phyloP scores from a whole-genome alignment of 2,329 filamentous ascomycete genomes.

The Stagonosporopsis tanaceti region DNA sequence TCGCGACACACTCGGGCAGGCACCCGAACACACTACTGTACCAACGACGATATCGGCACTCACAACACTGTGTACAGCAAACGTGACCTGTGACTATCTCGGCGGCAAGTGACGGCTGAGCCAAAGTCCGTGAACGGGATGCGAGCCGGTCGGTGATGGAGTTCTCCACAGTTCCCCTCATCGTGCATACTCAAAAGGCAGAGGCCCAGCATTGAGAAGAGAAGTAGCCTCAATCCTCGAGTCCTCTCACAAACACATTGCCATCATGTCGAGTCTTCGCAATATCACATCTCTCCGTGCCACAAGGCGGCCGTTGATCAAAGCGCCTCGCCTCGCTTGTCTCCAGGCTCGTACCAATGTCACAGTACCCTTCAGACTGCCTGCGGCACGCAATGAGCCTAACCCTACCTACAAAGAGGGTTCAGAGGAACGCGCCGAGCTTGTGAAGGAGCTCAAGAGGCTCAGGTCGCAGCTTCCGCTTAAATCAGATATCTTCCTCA shows the following conservation, averaged over 20 bases:
- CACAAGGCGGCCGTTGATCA: conserved; percentile 23
- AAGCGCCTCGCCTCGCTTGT: conserved; percentile 18
- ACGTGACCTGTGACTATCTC: conserved; percentile 9
- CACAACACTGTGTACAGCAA: background rate
- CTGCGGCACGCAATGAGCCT: conserved; percentile 40
- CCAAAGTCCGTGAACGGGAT: conserved; percentile 15
- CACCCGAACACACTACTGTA: background rate
- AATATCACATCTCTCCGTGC: conserved; percentile 25
- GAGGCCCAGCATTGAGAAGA: conserved; percentile 10
- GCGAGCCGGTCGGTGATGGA: conserved; percentile 13
- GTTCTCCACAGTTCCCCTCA: conserved; percentile 22
- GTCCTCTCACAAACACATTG: conserved; percentile 3
- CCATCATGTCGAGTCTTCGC: conserved; percentile 28
- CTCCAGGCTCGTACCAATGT: conserved; percentile 36
- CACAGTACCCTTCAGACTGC: conserved; percentile 41
- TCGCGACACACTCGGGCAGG: conserved; percentile 7
- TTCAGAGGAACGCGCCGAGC: conserved; percentile 35
- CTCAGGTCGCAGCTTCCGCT: conserved; percentile 39
- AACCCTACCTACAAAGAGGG: conserved; percentile 41
- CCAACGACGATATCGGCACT: conserved; percentile 12
- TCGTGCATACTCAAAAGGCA: conserved; percentile 21
- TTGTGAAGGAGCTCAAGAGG: conserved; percentile 35
- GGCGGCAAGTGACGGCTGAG: conserved; percentile 25
- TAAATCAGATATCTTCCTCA: conserved; percentile 37
- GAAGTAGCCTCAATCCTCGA: conserved; percentile 10